Percentiles rank a stretch among this genome's conserved stretches.
These are phyloP conservation scores for Salvia sclarea DNA, from an alignment of 305 asterid species.

Conservation along the genomic window DNA sequence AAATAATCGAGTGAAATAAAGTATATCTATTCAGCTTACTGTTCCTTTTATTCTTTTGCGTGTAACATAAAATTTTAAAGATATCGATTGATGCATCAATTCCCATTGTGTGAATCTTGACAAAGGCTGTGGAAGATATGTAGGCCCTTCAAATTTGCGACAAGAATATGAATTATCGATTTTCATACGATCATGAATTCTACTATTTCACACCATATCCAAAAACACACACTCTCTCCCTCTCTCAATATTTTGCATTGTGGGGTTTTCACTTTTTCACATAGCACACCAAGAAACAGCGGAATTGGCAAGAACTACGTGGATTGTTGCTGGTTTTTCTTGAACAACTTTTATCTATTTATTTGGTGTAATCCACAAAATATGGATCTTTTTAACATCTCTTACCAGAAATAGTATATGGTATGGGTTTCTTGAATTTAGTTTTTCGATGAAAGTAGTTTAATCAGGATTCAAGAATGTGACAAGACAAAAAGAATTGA, in stretches of 20 bases:
- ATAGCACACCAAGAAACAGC: not conserved
- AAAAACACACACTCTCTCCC: not conserved
- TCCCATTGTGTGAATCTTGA: slow-evolving; percentile 12
- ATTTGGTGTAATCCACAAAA: too few species aligned
- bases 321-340: not conserved
- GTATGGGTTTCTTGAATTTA: too few species aligned
- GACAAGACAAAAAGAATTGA: too few species aligned
- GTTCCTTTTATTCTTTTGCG: not conserved
- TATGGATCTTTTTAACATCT: too few species aligned
- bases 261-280: not conserved
- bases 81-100: not conserved
- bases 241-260: not conserved
- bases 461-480: too few species aligned
- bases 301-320: not conserved
- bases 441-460: too few species aligned
- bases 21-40: not conserved
- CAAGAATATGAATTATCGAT: not conserved
- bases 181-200: not conserved
- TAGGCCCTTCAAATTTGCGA: slow-evolving; percentile 4
- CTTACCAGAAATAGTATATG: too few species aligned
- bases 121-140: slow-evolving; percentile 18
- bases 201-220: not conserved
- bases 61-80: not conserved
- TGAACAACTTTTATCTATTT: too few species aligned
- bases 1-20: not conserved